Percentiles rank a stretch among this genome's conserved stretches.
Conservation (phyloP, 2,329 filamentous ascomycete genomes). For the Coniochaeta ligniaria region DNA sequence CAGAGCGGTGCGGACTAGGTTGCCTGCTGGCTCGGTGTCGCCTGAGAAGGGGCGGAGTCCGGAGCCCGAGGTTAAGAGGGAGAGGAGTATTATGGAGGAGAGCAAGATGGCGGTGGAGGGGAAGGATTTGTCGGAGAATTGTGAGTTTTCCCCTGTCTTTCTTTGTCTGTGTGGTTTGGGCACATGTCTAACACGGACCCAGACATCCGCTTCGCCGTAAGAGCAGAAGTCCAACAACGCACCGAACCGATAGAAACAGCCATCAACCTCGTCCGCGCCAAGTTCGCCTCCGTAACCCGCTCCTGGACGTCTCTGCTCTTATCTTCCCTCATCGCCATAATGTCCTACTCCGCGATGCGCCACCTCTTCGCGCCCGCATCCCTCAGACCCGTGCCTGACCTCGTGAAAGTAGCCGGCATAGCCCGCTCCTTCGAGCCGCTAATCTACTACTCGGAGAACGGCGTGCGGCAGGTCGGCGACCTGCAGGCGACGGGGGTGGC, state of each 20-base stretch:
- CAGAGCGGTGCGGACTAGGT: conserved; percentile 44
- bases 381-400: conserved; percentile 65
- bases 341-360: conserved; percentile 59
- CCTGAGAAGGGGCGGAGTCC: conserved; percentile 47
- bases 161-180: conserved; percentile 12
- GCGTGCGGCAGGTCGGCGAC: conserved; percentile 76
- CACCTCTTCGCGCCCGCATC: conserved; percentile 62
- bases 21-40: conserved; percentile 49
- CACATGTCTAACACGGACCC: conserved; percentile 7
- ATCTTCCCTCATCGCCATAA: conserved; percentile 52
- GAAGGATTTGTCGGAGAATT: conserved; percentile 37
- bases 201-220: conserved; percentile 85
- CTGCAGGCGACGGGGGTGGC: conserved; percentile 87
- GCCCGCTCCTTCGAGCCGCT: conserved; percentile 89
- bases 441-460: conserved; percentile 90
- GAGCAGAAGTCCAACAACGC: conserved; percentile 81
- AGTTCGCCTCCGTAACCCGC: conserved; percentile 53
- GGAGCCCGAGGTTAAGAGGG: conserved; percentile 24
- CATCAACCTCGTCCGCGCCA: conserved; percentile 55
- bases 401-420: conserved; percentile 84
- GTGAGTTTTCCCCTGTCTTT: conserved; percentile 28
- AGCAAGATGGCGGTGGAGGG: conserved; percentile 18
- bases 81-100: conserved; percentile 23
- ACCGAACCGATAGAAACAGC: conserved; percentile 75
- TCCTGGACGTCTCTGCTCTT: conserved; percentile 63